Conservation (phyloP, 257 asterid species). For the Eucommia ulmoides region DNA sequence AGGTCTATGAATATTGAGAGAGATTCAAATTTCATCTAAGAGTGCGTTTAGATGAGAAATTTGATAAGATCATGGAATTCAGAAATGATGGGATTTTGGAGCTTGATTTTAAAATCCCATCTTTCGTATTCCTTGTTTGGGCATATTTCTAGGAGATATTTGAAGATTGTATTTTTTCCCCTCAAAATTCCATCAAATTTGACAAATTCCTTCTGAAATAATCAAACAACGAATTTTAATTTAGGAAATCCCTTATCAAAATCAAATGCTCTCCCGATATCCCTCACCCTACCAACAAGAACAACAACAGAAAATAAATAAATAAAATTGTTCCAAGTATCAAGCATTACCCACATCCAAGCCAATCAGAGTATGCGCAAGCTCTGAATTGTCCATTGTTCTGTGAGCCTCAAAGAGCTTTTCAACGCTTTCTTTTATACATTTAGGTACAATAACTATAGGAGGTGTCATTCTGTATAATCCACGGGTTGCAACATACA, state of each 20-base stretch:
- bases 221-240: background rate
- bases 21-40: background rate
- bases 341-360: slow-evolving; percentile 86
- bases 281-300: too few relatives aligned
- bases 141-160: too few relatives aligned
- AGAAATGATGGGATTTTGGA: background rate
- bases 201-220: too few relatives aligned
- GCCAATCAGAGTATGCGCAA: slow-evolving; percentile 66
- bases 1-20: background rate
- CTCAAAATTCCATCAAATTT: too few relatives aligned
- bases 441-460: slow-evolving; percentile 73
- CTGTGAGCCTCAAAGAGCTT: slow-evolving; percentile 92
- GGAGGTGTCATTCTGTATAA: slow-evolving; percentile 78
- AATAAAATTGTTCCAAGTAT: background rate
- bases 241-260: background rate
- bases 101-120: slow-evolving; percentile 2
- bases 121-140: too few relatives aligned
- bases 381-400: slow-evolving; percentile 87
- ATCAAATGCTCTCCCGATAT: background rate
- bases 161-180: background rate
- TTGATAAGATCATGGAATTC: too few relatives aligned
- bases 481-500: slow-evolving; percentile 96
- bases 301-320: too few relatives aligned
- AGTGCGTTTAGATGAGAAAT: background rate
- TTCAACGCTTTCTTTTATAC: slow-evolving; percentile 57